These are phyloP conservation scores for Lactifluus echinatus DNA, from an alignment of 768 basidiomycete genomes.

Conservation along the genomic window DNA sequence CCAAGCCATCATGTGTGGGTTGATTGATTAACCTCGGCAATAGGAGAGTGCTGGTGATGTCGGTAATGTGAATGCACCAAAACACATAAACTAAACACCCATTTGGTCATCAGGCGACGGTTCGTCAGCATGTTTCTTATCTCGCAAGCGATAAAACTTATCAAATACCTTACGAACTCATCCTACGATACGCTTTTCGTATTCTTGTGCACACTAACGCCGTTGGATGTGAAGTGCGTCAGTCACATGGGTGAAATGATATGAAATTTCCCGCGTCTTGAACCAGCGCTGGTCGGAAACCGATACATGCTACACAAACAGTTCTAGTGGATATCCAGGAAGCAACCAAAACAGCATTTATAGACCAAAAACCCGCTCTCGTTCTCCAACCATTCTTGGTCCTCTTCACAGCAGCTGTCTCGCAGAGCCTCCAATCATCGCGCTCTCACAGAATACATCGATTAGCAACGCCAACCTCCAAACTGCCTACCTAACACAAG, in stretches of 20 bases:
- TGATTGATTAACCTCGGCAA: neutral
- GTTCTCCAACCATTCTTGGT: constrained; percentile 6
- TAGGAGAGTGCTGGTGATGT: neutral
- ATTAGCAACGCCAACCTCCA: constrained; percentile 79
- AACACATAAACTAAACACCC: neutral
- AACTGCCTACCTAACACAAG: constrained; percentile 51
- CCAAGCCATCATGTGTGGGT: neutral
- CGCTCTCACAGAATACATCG: constrained; percentile 70
- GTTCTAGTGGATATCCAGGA: neutral
- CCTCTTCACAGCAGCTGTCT: too few relatives aligned
- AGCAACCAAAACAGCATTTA: neutral
- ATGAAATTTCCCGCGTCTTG: too few relatives aligned
- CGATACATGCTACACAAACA: neutral
- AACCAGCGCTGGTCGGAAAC: too few relatives aligned
- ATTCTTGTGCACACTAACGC: too few relatives aligned
- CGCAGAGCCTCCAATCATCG: constrained; percentile 60
- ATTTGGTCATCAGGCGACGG: neutral
- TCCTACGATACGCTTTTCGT: too few relatives aligned
- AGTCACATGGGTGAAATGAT: too few relatives aligned
- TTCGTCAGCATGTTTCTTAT: neutral
- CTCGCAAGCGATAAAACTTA: too few relatives aligned
- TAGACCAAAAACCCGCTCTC: constrained; percentile 12
- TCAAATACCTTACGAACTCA: too few relatives aligned
- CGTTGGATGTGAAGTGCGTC: too few relatives aligned
- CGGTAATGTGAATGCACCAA: neutral